These are phyloP conservation scores for Ochromonadaceae sp. DNA, from an alignment of 352 stramenopile genomes.

Conservation along the genomic window DNA sequence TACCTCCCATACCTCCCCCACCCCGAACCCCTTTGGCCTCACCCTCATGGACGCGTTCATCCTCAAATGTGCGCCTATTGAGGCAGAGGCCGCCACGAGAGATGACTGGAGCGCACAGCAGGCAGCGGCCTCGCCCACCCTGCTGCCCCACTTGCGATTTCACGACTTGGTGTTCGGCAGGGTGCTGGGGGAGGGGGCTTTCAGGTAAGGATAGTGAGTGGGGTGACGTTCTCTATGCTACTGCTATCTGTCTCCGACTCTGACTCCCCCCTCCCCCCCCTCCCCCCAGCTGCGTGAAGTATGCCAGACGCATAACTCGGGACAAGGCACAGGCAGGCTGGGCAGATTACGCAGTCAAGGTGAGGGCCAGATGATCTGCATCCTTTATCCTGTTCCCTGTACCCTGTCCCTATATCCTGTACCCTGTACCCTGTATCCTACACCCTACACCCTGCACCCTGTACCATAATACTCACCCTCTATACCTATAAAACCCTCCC, in stretches of 20 bases:
- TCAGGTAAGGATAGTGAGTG: too few relatives aligned
- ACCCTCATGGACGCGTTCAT: too few relatives aligned
- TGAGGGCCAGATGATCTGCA: conserved; percentile 21
- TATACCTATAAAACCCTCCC: too few relatives aligned
- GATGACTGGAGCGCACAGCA: conserved; percentile 37
- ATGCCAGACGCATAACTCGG: conserved; percentile 47
- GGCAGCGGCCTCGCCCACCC: conserved; percentile 39
- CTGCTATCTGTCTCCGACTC: conserved; percentile 27
- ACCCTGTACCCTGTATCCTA: too few relatives aligned
- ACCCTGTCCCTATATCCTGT: too few relatives aligned
- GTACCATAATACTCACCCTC: too few relatives aligned
- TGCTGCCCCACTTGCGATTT: conserved; percentile 46
- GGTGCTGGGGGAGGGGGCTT: conserved; percentile 42
- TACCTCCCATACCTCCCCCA: too few relatives aligned
- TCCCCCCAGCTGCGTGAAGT: conserved; percentile 44
- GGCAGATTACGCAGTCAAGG: conserved; percentile 60
- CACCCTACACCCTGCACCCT: too few relatives aligned
- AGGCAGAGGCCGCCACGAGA: conserved; percentile 19
- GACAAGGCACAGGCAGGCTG: conserved; percentile 44
- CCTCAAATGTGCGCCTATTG: conserved; percentile 32
- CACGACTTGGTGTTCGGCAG: conserved; percentile 58
- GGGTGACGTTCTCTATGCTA: background rate
- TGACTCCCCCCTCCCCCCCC: conserved; percentile 9
- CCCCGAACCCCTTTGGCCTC: too few relatives aligned
- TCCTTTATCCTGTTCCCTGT: too few relatives aligned